These are phyloP conservation scores for Tylopilus rubrobrunneus DNA, from an alignment of 768 basidiomycete species.

Conservation along the genomic window DNA sequence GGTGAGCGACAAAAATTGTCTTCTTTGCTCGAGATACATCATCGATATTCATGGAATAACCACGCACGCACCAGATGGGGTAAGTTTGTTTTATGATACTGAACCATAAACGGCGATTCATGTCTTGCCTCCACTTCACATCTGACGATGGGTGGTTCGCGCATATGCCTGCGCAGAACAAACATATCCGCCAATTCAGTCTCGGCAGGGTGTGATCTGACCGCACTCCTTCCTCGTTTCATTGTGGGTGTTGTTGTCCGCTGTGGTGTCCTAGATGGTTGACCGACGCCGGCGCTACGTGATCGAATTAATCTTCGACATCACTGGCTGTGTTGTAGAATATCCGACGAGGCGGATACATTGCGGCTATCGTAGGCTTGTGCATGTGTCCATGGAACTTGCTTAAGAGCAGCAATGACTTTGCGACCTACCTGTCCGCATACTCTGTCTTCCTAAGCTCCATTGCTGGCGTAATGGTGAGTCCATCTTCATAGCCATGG, in stretches of 20 bases:
- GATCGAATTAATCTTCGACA: not conserved
- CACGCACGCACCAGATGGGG: conserved; percentile 21
- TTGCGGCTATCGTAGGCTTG: conserved; percentile 75
- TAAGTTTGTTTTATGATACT: conserved; percentile 12
- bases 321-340: conserved; percentile 39
- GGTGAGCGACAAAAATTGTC: conserved; percentile 26
- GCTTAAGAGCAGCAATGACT: conserved; percentile 66
- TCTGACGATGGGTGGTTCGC: conserved; percentile 7
- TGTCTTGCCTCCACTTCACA: not conserved
- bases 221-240: conserved; percentile 71
- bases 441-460: conserved; percentile 81
- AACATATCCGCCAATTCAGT: conserved; percentile 83
- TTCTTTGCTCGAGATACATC: conserved; percentile 3
- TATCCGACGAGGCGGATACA: conserved; percentile 80
- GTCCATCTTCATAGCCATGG: conserved; percentile 6
- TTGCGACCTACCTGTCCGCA: conserved; percentile 78
- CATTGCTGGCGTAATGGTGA: conserved; percentile 76
- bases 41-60: conserved; percentile 8
- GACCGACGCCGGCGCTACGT: not conserved
- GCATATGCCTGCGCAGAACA: conserved; percentile 39
- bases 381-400: conserved; percentile 78
- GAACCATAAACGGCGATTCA: conserved; percentile 16
- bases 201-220: conserved; percentile 80
- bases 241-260: conserved; percentile 43
- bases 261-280: not conserved